Base-by-base conservation (phyloP, 139 green algal species). In the Closterium sp. region DNA sequence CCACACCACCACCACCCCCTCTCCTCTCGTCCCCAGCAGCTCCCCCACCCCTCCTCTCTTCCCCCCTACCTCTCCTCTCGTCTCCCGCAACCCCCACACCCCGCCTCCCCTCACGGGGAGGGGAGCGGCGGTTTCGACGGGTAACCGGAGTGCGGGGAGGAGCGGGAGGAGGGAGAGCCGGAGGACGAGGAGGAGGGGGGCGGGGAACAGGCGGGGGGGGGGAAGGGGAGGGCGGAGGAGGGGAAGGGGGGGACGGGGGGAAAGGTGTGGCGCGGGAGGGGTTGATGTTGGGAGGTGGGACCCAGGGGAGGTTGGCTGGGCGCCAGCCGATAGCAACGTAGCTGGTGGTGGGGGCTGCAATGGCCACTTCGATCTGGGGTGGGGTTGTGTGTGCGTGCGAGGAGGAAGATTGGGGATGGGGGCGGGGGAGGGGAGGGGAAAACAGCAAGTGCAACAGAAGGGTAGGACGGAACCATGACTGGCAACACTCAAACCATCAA, bases 281-380 rank as follows among this genome's bases (percentile, higher is more conserved):
- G 83, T 86, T 33, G n/a, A 86, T 33, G 83, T 86, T 86, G 83
- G 83, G 83, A 86, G 83, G 83, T 21, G 83, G n/a, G 30, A 90
- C 90, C 30, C 33, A 92, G 16, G 89, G 89, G 16, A 89, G 30
- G 36, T 55, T 33, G 4, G 34, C 34, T 2, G 89, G 89, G 32
- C 89, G 21, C 89, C 89, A 92, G 55, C 89, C 89, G 33, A 92
- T 33, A 28, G 89, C 89, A 2, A 92, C 89, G 30, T 89, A 92
- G 34, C 81, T 89, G 32, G 83, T 89, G 23, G 89, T 92, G 32
- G 32, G 69, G 30, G 89, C 89, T 31, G 89, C 89, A 84, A 92
- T 92, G 12, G 89, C 89, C 9, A 92, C 31, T 84, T 92, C 89
- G 4, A 92, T 89, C 89, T 92, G 34, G 0, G 19, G 84, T n/a